Base-by-base conservation (phyloP, 441 rosid species). In the Euphorbia schlechtendalii region DNA sequence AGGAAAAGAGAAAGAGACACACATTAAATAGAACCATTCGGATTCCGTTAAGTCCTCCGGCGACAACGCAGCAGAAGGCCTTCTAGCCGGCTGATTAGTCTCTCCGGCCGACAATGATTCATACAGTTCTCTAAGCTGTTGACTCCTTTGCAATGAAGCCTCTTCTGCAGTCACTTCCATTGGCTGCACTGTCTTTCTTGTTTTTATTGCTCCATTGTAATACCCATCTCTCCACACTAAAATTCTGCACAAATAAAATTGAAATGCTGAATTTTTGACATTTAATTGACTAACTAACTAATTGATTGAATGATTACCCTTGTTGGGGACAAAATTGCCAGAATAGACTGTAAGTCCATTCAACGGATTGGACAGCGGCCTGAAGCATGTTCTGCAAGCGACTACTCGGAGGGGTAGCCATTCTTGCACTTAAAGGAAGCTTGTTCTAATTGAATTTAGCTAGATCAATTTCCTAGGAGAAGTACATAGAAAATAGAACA, bases 1-100 rank as follows among this genome's bases (percentile, higher is more conserved):
- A 73, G 88, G 73, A 54, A 90, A 93, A 56, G 96, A 82, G 82
- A 90, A 90, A 71, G 99, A 89, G n/a, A 84, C 96, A 60, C 97
- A 90, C 92, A 93, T 91, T 65, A 93, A 73, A 67, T 93, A 93
- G 77, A 93, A 93, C 99, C 99, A 93, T 63, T 93, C 99, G 0
- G 99, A 79, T 78, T 94, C 97, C 5, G 99, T 94, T 43, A 94
- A 76, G 85, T 93, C 99, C 77, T 93, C 99, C 6, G 99, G 99
- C 0, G 96, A 90, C 69, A 93, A 77, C 30, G 99, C 80, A 0
- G 96, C 96, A 61, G 86, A 79, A 18, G 93, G 96, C 61, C 99
- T 75, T 56, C 83, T 73, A 9, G 86, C 72, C 0, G 89, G 84
- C 63, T 78, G 90, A 70, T 81, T 84, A 1, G 82, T 79, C 54